A percentile compares a stretch with the other conserved stretches of the same genome.
phyloP scores from a whole-genome alignment of 768 basidiomycete species.

The Boletus reticulatus region DNA sequence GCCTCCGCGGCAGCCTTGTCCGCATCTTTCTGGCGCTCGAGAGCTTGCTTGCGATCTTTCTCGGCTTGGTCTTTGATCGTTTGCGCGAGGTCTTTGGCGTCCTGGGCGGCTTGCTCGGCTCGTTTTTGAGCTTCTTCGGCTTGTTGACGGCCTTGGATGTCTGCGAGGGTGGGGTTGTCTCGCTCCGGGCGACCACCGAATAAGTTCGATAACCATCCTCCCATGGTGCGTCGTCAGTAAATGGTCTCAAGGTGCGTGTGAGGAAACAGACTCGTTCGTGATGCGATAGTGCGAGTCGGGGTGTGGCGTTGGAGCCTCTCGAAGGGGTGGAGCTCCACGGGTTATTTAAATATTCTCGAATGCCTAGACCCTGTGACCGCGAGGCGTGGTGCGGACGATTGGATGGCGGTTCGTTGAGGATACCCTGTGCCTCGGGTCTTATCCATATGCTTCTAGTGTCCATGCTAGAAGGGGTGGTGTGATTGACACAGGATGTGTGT shows the following conservation, averaged over 20 bases:
- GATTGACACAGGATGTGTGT: no score
- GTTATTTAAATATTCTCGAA: not conserved
- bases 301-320: not conserved
- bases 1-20: not conserved
- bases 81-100: not conserved
- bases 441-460: not conserved
- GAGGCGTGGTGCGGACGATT: not conserved
- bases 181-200: slow-evolving; percentile 6
- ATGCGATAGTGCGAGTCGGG: not conserved
- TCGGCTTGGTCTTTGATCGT: slow-evolving; percentile 6
- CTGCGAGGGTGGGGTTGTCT: slow-evolving; percentile 10
- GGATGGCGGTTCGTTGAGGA: not conserved
- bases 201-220: not conserved
- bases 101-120: not conserved
- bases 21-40: slow-evolving; percentile 9
- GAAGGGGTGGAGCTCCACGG: not conserved
- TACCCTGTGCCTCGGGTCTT: slow-evolving; percentile 2
- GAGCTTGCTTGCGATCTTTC: slow-evolving; percentile 7
- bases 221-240: slow-evolving; percentile 3
- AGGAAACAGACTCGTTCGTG: not conserved
- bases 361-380: not conserved
- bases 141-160: slow-evolving; percentile 5
- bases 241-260: not conserved
- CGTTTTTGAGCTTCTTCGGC: slow-evolving; percentile 10
- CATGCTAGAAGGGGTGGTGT: no score